A percentile compares a stretch with the other conserved stretches of the same genome.
phyloP scores from a whole-genome alignment of 139 green algal species.

The Tetraselmis striata region DNA sequence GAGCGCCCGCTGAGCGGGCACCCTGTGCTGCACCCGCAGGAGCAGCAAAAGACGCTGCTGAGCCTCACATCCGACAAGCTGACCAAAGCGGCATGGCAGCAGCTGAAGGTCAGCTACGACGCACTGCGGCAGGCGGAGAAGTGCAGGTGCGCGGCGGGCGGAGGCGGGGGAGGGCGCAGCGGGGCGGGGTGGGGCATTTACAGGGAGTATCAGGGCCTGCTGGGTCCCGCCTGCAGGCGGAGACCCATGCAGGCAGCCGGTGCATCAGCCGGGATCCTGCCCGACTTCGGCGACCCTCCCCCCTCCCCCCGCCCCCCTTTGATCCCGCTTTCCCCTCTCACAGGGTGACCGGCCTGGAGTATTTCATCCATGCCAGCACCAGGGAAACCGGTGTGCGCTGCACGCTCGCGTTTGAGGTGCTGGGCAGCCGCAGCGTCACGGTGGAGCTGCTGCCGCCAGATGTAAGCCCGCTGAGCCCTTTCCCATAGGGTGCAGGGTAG shows the following conservation, averaged over 20 bases:
- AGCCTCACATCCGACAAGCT: neutral
- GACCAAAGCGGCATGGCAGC: neutral
- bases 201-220: too few relatives aligned
- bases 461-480: too few relatives aligned
- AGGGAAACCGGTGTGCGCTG: neutral
- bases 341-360: neutral
- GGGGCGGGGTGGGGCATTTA: too few relatives aligned
- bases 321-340: too few relatives aligned
- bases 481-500: too few relatives aligned
- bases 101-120: neutral
- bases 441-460: constrained; percentile 44
- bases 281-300: too few relatives aligned
- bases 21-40: neutral
- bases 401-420: neutral
- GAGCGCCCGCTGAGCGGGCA: too few relatives aligned
- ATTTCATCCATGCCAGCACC: neutral
- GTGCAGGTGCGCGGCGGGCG: neutral
- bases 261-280: too few relatives aligned
- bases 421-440: constrained; percentile 25
- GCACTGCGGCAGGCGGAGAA: neutral
- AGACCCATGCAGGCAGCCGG: too few relatives aligned
- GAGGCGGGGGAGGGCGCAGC: too few relatives aligned
- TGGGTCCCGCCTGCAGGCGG: too few relatives aligned
- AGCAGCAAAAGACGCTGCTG: neutral
- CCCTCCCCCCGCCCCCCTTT: too few relatives aligned